These are phyloP conservation scores for Acanthamoeba castellanii DNA, from an alignment of 208 protist genomes.

Conservation along the genomic window DNA sequence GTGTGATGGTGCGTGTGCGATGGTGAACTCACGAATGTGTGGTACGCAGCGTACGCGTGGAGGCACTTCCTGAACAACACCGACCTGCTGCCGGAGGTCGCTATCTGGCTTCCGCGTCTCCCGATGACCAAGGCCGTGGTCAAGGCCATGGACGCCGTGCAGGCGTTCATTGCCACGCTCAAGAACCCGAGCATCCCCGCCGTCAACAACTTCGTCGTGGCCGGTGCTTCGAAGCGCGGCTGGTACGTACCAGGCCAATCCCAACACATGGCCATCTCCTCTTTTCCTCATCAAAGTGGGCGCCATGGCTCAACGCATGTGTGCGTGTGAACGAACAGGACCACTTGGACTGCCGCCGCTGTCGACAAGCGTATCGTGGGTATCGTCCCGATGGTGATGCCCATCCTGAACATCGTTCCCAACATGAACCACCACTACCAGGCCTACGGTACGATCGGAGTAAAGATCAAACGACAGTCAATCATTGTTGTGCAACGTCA, in stretches of 20 bases:
- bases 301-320: too few species aligned
- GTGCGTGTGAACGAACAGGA: conserved; percentile 65
- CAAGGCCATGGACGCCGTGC: conserved; percentile 85
- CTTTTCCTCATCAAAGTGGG: background rate
- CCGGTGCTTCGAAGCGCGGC: conserved; percentile 89
- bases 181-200: conserved; percentile 55
- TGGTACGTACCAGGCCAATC: conserved; percentile 70
- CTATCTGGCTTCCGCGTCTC: conserved; percentile 83
- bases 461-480: too few species aligned
- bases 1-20: background rate
- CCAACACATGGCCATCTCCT: background rate
- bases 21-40: background rate
- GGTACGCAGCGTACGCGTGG: conserved; percentile 78
- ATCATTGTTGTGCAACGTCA: background rate
- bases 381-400: conserved; percentile 82
- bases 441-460: conserved; percentile 35
- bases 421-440: conserved; percentile 74
- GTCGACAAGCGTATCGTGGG: conserved; percentile 82
- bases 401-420: conserved; percentile 65
- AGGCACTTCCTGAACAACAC: conserved; percentile 83
- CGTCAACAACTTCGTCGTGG: conserved; percentile 81
- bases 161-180: conserved; percentile 80
- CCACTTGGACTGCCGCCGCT: conserved; percentile 83
- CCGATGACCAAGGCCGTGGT: conserved; percentile 89
- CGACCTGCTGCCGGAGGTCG: conserved; percentile 17